phyloP scores from a whole-genome alignment of 2,329 filamentous ascomycete species.

The Aotearoamyces nothofagi region DNA sequence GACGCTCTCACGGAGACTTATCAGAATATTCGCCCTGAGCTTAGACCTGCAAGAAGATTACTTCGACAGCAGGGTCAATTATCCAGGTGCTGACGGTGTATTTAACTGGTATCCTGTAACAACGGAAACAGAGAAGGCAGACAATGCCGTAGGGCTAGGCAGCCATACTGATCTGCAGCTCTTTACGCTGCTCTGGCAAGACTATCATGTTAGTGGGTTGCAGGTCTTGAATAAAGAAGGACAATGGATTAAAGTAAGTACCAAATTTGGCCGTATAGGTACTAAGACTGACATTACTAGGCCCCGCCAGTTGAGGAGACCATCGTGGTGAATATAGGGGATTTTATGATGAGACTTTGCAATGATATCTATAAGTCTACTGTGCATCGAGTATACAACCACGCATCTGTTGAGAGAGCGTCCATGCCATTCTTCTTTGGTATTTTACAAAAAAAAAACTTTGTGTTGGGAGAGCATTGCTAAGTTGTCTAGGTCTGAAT shows the following conservation, averaged over 20 bases:
- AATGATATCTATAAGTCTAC: slow-evolving; percentile 32
- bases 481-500: slow-evolving; percentile 25
- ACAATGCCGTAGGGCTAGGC: slow-evolving; percentile 25
- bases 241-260: slow-evolving; percentile 26
- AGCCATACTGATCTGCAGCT: slow-evolving; percentile 32
- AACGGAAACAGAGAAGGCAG: slow-evolving; percentile 16
- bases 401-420: slow-evolving; percentile 25
- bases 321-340: slow-evolving; percentile 35
- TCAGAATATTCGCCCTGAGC: slow-evolving; percentile 36
- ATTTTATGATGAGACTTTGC: slow-evolving; percentile 33
- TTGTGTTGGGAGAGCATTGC: not conserved
- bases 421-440: slow-evolving; percentile 43
- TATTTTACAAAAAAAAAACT: slow-evolving; percentile 7
- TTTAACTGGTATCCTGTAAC: slow-evolving; percentile 29
- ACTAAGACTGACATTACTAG: slow-evolving; percentile 10
- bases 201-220: slow-evolving; percentile 25
- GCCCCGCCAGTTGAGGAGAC: slow-evolving; percentile 28
- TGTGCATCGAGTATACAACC: slow-evolving; percentile 31
- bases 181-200: slow-evolving; percentile 33
- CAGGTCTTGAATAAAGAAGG: slow-evolving; percentile 26
- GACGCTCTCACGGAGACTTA: slow-evolving; percentile 31
- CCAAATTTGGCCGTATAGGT: no score
- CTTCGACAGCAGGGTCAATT: slow-evolving; percentile 36
- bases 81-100: slow-evolving; percentile 30
- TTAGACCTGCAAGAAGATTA: slow-evolving; percentile 36